These are phyloP conservation scores for Geoglossum glabrum DNA, from an alignment of 495 filamentous ascomycete genomes.

Conservation along the genomic window DNA sequence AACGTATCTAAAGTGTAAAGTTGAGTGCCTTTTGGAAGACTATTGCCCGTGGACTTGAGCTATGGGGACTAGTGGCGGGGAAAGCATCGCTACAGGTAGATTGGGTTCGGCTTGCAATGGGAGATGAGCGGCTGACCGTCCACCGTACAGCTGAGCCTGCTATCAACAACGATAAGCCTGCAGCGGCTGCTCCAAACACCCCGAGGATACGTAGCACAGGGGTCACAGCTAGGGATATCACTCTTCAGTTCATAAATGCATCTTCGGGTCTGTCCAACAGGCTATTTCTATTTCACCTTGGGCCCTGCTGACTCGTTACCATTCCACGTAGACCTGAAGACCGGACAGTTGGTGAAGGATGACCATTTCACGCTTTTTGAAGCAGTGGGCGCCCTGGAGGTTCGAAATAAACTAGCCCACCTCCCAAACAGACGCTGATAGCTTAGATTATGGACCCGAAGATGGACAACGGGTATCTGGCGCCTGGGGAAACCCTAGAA, in stretches of 20 bases:
- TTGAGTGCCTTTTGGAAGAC: not conserved
- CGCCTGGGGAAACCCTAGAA: slow-evolving; percentile 56
- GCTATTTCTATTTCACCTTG: not conserved
- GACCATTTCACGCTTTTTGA: slow-evolving; percentile 83
- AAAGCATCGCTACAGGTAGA: not conserved
- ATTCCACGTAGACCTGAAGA: slow-evolving; percentile 36
- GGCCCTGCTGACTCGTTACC: not conserved
- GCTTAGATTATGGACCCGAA: slow-evolving; percentile 89
- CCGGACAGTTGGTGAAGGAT: slow-evolving; percentile 84
- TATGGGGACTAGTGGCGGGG: not conserved
- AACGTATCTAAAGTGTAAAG: not conserved
- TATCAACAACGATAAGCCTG: not conserved
- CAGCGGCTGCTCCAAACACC: not conserved
- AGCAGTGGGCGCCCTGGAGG: slow-evolving; percentile 86
- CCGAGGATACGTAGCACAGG: not conserved
- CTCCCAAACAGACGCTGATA: slow-evolving; percentile 2
- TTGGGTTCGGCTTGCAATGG: not conserved
- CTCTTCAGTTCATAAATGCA: slow-evolving; percentile 48
- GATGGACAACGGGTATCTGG: slow-evolving; percentile 84
- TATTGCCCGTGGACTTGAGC: not conserved
- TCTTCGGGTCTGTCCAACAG: slow-evolving; percentile 36
- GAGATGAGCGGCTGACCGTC: not conserved
- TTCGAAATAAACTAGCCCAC: slow-evolving; percentile 14
- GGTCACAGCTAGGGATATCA: slow-evolving; percentile 52
- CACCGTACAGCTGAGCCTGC: not conserved